Base-by-base conservation (phyloP, 139 green algal genomes). In the Closterium sp. region DNA sequence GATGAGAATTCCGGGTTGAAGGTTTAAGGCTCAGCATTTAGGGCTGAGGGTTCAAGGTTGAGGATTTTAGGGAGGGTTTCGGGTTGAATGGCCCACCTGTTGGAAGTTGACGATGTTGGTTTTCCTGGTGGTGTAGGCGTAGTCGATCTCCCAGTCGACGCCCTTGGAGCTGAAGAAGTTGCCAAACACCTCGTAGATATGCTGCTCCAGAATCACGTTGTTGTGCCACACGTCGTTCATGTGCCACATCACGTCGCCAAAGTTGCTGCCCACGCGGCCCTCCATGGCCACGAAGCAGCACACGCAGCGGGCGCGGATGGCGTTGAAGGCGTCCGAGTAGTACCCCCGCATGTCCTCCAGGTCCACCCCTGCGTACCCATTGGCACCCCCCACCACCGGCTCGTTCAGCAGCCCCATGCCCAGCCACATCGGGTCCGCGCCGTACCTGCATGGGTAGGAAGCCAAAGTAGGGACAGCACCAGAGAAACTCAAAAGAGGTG, bases 381-480 rank as follows among this genome's bases (percentile, higher is more conserved):
- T 33, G 4, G 25, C n/a, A 2, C 31, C 87, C 9, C 8, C 30
- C 10, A 30, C 32, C 21, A 90, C 33, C 32, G 87, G 87, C 66
- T 90, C 87, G 87, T 90, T 90, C 21, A 87, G 30, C n/a, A 90
- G 66, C 66, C 87, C 87, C 30, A 90, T 36, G 10, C 87, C 87
- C 31, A 90, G 32, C 30, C 32, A 90, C 30, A 35, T 85, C 55
- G 87, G 87, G 66, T 90, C n/a, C 12, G 87, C 12, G 9, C 31
- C 87, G 87, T 90, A 90, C n/a, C 86, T 76, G 12, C 2, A 10
- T 16, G 38, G 38, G 12, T 66, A 9, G 38, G 38, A 10, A 66
- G 19, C 3, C 1, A 9, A 66, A 9, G 38, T 9, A 66, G 38
- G n/a, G n/a, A n/a, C n/a, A n/a, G n/a, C n/a, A n/a, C n/a, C n/a